These are phyloP conservation scores for Trametes sanguinea DNA, from an alignment of 768 basidiomycete genomes.

Conservation along the genomic window DNA sequence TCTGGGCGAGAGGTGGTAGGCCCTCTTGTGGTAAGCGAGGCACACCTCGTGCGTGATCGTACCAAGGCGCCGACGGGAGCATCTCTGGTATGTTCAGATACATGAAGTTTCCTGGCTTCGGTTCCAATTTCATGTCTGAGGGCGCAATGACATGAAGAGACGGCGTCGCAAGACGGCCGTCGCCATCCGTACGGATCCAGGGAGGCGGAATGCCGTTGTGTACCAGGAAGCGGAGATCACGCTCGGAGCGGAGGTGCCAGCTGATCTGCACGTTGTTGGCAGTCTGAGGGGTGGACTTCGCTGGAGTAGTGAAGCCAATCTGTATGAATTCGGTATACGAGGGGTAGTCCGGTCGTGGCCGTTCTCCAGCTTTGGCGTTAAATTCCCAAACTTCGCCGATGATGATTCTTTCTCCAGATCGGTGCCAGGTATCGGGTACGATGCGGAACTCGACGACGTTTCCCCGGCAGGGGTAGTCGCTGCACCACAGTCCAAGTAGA, in stretches of 20 bases:
- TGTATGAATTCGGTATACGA: constrained; percentile 18
- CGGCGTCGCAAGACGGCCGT: constrained; percentile 5
- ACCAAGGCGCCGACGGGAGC: constrained; percentile 18
- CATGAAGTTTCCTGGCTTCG: not conserved
- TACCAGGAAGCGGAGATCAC: constrained; percentile 10
- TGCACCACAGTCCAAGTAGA: constrained; percentile 30
- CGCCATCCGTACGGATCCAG: constrained; percentile 9
- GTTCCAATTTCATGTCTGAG: not conserved
- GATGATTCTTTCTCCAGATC: constrained; percentile 18
- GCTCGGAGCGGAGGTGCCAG: constrained; percentile 19
- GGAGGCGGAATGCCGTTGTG: constrained; percentile 11
- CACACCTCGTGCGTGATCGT: constrained; percentile 17
- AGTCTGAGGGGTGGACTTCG: not conserved
- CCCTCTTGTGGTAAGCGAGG: constrained; percentile 16
- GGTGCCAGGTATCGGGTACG: constrained; percentile 15
- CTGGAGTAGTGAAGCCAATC: constrained; percentile 12
- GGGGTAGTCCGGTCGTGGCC: not conserved
- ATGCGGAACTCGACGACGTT: constrained; percentile 29
- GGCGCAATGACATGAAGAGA: constrained; percentile 24
- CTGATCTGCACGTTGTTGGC: constrained; percentile 15
- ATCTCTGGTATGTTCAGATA: constrained; percentile 15
- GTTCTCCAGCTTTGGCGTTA: not conserved
- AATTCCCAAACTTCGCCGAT: constrained; percentile 29
- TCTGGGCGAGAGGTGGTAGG: not conserved
- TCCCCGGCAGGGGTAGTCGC: constrained; percentile 27